Evolutionary conservation across 495 filamentous ascomycete species (phyloP), one percentile per base, ranked within the genome.

Genomic region (Aspergillus conjunctus): DNA sequence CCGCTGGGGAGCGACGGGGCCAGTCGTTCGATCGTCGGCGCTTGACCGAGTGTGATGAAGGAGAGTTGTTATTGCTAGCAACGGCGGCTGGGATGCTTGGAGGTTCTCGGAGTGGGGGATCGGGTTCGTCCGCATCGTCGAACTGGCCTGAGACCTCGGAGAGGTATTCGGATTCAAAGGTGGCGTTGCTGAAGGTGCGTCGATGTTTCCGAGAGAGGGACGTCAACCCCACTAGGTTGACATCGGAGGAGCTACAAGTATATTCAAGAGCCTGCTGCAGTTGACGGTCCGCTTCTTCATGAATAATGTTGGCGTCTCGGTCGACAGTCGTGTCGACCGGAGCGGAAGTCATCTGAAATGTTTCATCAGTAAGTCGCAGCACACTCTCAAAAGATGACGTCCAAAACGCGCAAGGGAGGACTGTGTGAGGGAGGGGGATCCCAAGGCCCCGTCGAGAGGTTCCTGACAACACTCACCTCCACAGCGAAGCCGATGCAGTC

Each of bases 1-100:
- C 20, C 18, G 31, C 30, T 34, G 18, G 20, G 9, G 49, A 21
- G 46, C 49, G 54, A 58, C 65, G 52, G 62, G 81, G 80, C 81
- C 81, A 84, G 51, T 81, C 77, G 39, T 77, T 80, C 1, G 77
- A 77, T 7, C 79, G 73, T 12, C 74, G 77, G 34, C 79, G 67
- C 64, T 84, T 84, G 10, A 64, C 67, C 0, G 73, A 72, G 44
- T 78, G 74, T 4, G 65, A 67, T 6, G 71, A 69, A 1, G 63
- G 64, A 0, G 70, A 68, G 3, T 34, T n/a, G 22, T 60, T 17
- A 15, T n/a, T 17, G 8, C 18, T 9, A 18, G 17, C 31, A 46
- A 20, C 1, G 12, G 15, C 43, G 31, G 21, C n/a, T 11, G 4
- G 17, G 30, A 57, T 39, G 22, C 22, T 50, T 7, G 8, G 43